These are phyloP conservation scores for Ophiocordyceps robertsii DNA, from an alignment of 2,329 filamentous ascomycete genomes.

Conservation along the genomic window DNA sequence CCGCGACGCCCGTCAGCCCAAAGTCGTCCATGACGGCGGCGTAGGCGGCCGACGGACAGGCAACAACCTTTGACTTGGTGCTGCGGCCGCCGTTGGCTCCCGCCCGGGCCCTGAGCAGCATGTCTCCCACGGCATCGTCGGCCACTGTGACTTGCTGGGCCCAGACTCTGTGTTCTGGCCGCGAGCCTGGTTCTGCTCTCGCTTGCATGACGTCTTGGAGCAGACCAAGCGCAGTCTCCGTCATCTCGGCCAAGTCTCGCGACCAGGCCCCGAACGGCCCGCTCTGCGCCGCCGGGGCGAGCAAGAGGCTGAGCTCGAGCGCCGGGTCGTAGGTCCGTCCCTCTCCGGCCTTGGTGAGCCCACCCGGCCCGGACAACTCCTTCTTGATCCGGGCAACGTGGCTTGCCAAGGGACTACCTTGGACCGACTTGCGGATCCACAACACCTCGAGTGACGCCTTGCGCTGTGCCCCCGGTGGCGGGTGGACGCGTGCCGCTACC, in stretches of 20 bases:
- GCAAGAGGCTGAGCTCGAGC: background rate
- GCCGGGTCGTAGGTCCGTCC: background rate
- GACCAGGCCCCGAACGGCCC: background rate
- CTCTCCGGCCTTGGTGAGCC: background rate
- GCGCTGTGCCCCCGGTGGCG: background rate
- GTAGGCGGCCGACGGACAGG: background rate
- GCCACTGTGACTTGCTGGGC: background rate
- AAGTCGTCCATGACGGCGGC: background rate
- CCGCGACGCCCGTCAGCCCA: background rate
- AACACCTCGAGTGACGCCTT: background rate
- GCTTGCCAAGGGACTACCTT: background rate
- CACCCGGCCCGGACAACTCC: background rate
- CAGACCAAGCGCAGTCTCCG: background rate
- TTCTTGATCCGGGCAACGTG: background rate
- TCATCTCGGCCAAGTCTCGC: background rate
- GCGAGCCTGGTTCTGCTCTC: background rate
- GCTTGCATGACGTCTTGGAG: background rate
- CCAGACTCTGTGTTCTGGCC: background rate
- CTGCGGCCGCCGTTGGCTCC: background rate
- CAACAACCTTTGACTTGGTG: background rate
- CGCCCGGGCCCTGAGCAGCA: background rate
- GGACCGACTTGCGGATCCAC: background rate
- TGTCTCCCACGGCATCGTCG: background rate
- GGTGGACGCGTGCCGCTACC: background rate
- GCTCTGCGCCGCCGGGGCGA: background rate